Evolutionary conservation across 1,139 yeast species (phyloP), one percentile per base, ranked within the genome.

Genomic region (Yamadazyma songkhlaensis): DNA sequence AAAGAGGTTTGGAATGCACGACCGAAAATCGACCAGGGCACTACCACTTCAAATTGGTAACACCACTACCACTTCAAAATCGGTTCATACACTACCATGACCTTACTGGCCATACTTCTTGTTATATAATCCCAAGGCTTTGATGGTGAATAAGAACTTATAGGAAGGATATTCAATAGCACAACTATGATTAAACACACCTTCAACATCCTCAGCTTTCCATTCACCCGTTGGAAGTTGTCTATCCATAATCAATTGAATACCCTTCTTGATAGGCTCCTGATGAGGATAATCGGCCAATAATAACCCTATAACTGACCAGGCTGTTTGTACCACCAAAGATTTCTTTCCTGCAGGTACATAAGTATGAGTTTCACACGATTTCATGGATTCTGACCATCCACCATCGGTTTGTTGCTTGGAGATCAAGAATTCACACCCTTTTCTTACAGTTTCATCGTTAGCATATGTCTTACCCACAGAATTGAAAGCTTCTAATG

Each of bases 141-240:
- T 92, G 54, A 92, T 85, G 2, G 97, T 83, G 61, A 94, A 94
- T 45, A 89, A 68, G 54, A 84, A 92, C 62, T 85, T 80, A 64
- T 94, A 94, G 47, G 88, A 85, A 31, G 98, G 98, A 57, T 94
- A 94, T 58, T 92, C 97, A 54, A 94, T 94, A 2, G 95, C 97
- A 70, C 87, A 80, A 29, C 73, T 66, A 54, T 92, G 97, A 59
- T 94, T 94, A 70, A 94, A 94, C 0, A 92, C 97, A 35, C 99
- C 99, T 60, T 92, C 97, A 17, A 86, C 80, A 36, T 79, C 85
- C 55, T 92, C 96, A 54, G 77, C 83, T 40, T 73, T 68, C 88
- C 95, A 94, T 48, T 88, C 95, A 1, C 99, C 99, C 22, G 81
- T 78, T 0, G 70, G 56, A 32, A 71, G 58, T 58, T 94, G 98